phyloP scores from a whole-genome alignment of 2,329 filamentous ascomycete species.

The Hawksworthiomyces lignivorus region DNA sequence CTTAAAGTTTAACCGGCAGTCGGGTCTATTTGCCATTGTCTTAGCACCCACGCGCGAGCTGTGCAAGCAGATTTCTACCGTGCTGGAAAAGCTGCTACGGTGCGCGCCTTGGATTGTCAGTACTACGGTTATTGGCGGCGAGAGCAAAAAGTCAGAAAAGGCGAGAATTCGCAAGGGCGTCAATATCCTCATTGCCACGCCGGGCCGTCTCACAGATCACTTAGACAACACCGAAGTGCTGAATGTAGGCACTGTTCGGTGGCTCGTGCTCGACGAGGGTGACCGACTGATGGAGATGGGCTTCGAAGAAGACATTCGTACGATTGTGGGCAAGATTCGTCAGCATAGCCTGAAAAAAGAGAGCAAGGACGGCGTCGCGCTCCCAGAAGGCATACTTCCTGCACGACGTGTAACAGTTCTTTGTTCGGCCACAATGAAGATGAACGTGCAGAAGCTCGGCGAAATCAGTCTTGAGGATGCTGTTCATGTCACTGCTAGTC shows the following conservation, averaged over 20 bases:
- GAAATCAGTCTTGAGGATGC: conserved; percentile 95
- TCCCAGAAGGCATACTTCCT: conserved; percentile 56
- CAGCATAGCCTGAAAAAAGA: conserved; percentile 51
- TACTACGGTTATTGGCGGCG: conserved; percentile 68
- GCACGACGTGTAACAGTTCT: conserved; percentile 76
- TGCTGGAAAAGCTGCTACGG: conserved; percentile 77
- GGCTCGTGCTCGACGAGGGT: conserved; percentile 92
- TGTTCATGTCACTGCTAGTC: conserved; percentile 68
- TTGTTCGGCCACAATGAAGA: conserved; percentile 96
- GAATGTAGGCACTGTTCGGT: conserved; percentile 80
- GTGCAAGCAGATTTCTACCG: conserved; percentile 85
- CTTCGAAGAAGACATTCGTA: conserved; percentile 88
- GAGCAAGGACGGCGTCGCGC: conserved; percentile 48
- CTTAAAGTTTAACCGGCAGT: conserved; percentile 65
- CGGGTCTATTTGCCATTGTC: conserved; percentile 89
- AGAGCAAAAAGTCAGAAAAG: conserved; percentile 75
- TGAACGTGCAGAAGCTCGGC: conserved; percentile 76
- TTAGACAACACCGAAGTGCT: conserved; percentile 85
- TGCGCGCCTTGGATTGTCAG: conserved; percentile 92
- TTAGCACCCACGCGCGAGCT: conserved; percentile 88
- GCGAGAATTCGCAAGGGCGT: conserved; percentile 87
- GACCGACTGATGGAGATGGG: conserved; percentile 98
- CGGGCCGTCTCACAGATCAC: conserved; percentile 85
- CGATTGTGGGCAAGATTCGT: conserved; percentile 74
- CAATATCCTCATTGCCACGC: conserved; percentile 93